These are phyloP conservation scores for Umbilicus rupestris DNA, from an alignment of 164 flowering plant species.

Conservation along the genomic window DNA sequence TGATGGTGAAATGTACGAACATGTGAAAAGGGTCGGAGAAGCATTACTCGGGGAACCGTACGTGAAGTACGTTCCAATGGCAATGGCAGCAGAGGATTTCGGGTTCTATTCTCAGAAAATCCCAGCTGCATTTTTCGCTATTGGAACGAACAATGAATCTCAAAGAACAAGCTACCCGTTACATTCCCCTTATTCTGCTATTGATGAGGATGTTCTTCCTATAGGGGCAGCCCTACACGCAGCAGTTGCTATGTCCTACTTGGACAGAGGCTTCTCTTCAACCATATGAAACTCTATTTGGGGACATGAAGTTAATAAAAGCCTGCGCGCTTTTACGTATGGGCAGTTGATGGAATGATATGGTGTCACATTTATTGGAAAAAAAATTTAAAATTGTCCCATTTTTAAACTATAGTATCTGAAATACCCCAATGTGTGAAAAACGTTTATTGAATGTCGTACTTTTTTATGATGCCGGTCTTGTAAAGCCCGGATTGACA, in stretches of 20 bases:
- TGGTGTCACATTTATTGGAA: too few relatives aligned
- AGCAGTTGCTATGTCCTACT: constrained; percentile 1
- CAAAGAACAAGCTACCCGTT: constrained; percentile 54
- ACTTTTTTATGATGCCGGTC: too few relatives aligned
- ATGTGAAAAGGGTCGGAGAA: constrained; percentile 46
- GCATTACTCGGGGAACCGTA: constrained; percentile 50
- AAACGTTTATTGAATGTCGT: too few relatives aligned
- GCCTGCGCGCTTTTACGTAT: too few relatives aligned
- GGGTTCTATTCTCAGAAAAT: constrained; percentile 70
- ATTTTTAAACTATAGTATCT: too few relatives aligned
- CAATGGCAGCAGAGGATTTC: constrained; percentile 96
- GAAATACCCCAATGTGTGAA: too few relatives aligned
- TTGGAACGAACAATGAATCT: constrained; percentile 70
- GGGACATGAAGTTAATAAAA: background rate
- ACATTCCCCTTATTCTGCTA: constrained; percentile 77
- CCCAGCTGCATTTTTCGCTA: constrained; percentile 69
- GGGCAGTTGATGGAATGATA: too few relatives aligned
- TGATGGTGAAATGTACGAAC: constrained; percentile 52
- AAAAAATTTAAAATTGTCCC: too few relatives aligned
- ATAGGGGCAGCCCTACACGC: constrained; percentile 1
- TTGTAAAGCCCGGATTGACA: too few relatives aligned
- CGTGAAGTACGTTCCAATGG: constrained; percentile 39
- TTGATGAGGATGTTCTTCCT: constrained; percentile 34
- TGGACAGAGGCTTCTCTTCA: background rate
- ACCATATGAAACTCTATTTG: constrained; percentile 23